phyloP scores from a whole-genome alignment of 139 green algal genomes.

The Micractinium sp. region DNA sequence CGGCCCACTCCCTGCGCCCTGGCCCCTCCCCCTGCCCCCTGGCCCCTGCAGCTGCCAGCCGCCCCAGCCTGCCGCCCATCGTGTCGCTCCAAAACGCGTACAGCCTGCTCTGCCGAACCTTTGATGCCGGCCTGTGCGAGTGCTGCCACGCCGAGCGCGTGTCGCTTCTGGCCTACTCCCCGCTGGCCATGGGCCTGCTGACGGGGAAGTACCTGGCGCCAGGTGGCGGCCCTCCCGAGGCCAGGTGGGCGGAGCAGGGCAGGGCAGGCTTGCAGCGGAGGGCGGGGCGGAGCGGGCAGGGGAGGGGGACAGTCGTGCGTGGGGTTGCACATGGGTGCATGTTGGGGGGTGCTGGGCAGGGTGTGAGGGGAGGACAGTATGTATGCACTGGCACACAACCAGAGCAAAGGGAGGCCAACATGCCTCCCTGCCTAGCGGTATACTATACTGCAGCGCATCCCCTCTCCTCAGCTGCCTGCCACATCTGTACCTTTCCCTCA shows the following conservation, averaged over 20 bases:
- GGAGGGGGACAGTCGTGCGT: too few relatives aligned
- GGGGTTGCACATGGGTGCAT: too few relatives aligned
- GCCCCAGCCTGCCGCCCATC: constrained; percentile 48
- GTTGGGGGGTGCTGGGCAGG: too few relatives aligned
- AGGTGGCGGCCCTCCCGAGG: constrained; percentile 53
- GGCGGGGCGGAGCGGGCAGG: neutral
- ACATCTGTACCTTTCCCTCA: neutral
- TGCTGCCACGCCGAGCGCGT: constrained; percentile 78
- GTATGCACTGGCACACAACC: too few relatives aligned
- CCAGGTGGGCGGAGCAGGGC: constrained; percentile 6
- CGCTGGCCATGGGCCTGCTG: constrained; percentile 89
- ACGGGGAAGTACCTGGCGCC: constrained; percentile 82
- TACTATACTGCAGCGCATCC: too few relatives aligned
- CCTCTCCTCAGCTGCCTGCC: neutral
- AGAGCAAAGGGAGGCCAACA: neutral
- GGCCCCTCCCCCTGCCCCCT: neutral
- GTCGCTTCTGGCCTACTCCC: constrained; percentile 85
- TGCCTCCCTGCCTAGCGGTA: too few relatives aligned
- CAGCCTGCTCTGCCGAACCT: constrained; percentile 80
- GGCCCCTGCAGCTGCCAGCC: neutral
- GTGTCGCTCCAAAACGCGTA: constrained; percentile 70
- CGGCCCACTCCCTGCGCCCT: neutral
- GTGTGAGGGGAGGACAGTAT: too few relatives aligned
- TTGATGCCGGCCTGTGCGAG: constrained; percentile 80
- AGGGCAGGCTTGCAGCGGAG: neutral